Evolutionary conservation across 2,329 filamentous ascomycete genomes (phyloP), one percentile per base, ranked within the genome.

Genomic region (Mycosphaerelloides madeirae): DNA sequence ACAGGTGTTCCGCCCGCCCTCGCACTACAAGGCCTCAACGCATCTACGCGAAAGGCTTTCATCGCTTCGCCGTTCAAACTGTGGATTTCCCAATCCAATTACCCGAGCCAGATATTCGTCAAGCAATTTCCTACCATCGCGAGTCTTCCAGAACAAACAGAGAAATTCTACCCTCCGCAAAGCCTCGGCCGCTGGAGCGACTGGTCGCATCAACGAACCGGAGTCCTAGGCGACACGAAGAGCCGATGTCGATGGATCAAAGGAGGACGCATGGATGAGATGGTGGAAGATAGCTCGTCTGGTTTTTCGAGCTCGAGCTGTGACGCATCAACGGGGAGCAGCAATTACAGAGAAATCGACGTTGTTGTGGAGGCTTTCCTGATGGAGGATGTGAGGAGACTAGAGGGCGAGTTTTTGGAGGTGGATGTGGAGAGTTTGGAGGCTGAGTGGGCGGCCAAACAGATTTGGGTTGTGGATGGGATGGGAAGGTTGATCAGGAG

Each of bases 391-490:
- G 9, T 55, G 25, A 33, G 35, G n/a, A 42, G 41, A 3, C 41
- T 34, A 3, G 48, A 52, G 41, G 41, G 45, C 19, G 22, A 25
- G 9, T 25, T 25, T 9, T 36, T 55, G 11, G 46, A 52, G 38
- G 34, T 38, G 3, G 53, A 55, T 38, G 31, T 55, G 2, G 46
- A 48, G 36, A 44, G 46, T 42, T 12, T 31, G 31, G 37, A 46
- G 29, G 11, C 35, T 29, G 34, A 31, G 32, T 37, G 44, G 40
- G 18, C 36, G 38, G 44, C 29, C 31, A 41, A 43, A 32, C 48
- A 55, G 42, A 40, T 55, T 28, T 55, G 50, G 50, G 44, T 47
- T 29, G 35, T 55, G 31, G 50, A 54, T 29, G 31, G 44, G n/a
- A 48, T 46, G 11, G 46, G 36, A 12, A 46, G 42, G 37, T 40